These are phyloP conservation scores for Aspergillus cavernicola DNA, from an alignment of 495 filamentous ascomycete genomes.

Conservation along the genomic window DNA sequence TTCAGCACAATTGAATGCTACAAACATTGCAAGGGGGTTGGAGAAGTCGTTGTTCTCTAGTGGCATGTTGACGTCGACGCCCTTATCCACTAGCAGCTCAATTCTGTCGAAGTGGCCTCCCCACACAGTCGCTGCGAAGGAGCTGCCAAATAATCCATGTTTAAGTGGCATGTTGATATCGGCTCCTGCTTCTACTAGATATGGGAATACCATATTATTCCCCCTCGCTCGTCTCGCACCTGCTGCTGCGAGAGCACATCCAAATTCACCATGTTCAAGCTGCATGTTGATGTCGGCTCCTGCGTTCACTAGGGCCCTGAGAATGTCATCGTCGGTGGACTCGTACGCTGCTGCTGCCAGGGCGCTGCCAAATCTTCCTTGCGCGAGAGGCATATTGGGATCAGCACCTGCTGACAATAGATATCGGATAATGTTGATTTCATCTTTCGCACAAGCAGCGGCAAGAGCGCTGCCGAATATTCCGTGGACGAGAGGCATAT, in stretches of 20 bases:
- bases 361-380: conserved; percentile 19
- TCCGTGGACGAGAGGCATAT: neutral
- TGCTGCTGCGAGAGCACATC: conserved; percentile 21
- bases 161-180: conserved; percentile 24
- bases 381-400: neutral
- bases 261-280: conserved; percentile 15
- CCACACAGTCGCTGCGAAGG: conserved; percentile 19
- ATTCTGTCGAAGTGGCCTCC: conserved; percentile 6
- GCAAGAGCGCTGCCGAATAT: neutral
- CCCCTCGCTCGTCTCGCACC: neutral
- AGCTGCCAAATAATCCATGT: conserved; percentile 12
- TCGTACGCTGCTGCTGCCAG: conserved; percentile 23
- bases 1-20: no score
- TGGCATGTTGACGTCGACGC: conserved; percentile 25
- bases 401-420: neutral
- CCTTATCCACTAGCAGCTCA: conserved; percentile 20
- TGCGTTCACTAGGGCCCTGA: conserved; percentile 20
- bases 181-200: conserved; percentile 22
- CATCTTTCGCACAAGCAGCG: neutral
- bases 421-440: neutral
- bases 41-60: conserved; percentile 5
- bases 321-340: conserved; percentile 12
- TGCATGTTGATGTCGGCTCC: conserved; percentile 28
- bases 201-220: conserved; percentile 10
- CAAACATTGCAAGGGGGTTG: neutral